Evolutionary conservation across 805 yeast species (phyloP), one percentile per base, ranked within the genome.

Genomic region (Zygotorulaspora florentina): DNA sequence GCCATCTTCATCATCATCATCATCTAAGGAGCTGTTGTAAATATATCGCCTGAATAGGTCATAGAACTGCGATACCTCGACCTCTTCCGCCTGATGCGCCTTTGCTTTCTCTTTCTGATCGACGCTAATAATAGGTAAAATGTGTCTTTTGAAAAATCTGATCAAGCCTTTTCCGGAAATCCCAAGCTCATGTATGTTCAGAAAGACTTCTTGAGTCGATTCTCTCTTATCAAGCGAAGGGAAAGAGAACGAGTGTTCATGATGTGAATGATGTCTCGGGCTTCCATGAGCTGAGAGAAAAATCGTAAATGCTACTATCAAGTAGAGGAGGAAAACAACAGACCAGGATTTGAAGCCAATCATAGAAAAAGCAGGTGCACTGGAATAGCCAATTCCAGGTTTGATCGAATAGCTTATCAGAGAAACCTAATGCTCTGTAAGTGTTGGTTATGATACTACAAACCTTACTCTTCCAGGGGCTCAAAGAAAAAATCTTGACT

Each of bases 41-140:
- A 56, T 36, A 34, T 52, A 54, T 10, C 36, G 27, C 18, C 45
- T 39, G 28, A 56, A 44, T 8, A 37, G 40, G 40, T 56, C 59
- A 36, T 56, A 56, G 23, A 43, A 47, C 31, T 38, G 43, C n/a
- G 59, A 54, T 3, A 56, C 42, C 8, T 33, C 20, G 16, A 33
- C 20, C 16, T 16, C 20, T 10, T 33, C 41, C 29, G 3, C 36
- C 33, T 16, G 28, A 29, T 15, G 30, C 39, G 18, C 34, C 36
- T 8, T 26, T 20, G 16, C 17, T 25, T 35, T 37, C 31, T 13
- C 23, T 35, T 23, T 20, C 27, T 36, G 30, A 12, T n/a, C 25
- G 39, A n/a, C 23, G 18, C 10, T 16, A 16, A 30, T 29, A 18
- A 44, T 39, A 11, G 29, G 39, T 13, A 46, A 29, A 27, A 55